phyloP scores from a whole-genome alignment of 345 rosid species.

The Anacardium occidentale region DNA sequence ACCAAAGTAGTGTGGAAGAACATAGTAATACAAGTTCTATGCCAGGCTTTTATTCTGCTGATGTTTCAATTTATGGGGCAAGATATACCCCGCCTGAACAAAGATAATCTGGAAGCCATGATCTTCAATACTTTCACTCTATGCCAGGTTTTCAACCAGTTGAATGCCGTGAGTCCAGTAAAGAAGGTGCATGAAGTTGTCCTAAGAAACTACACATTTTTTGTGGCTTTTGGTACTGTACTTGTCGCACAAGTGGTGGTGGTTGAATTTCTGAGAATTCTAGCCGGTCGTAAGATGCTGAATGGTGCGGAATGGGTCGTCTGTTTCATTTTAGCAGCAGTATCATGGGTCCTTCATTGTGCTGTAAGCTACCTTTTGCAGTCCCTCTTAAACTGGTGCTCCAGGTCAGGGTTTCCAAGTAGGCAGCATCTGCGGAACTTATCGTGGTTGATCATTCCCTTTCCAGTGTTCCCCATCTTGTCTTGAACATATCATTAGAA shows the following conservation, averaged over 20 bases:
- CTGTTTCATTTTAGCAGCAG: constrained; percentile 14
- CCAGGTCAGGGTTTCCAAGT: neutral
- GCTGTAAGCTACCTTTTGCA: neutral
- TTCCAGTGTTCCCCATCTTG: neutral
- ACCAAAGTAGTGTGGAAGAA: constrained; percentile 16
- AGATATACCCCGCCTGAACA: constrained; percentile 6
- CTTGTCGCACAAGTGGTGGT: constrained; percentile 13
- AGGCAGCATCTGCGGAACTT: neutral
- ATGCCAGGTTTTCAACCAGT: constrained; percentile 28
- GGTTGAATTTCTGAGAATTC: constrained; percentile 7
- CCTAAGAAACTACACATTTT: neutral
- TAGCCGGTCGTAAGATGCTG: constrained; percentile 7
- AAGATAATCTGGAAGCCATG: constrained; percentile 10
- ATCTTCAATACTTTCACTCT: constrained; percentile 25
- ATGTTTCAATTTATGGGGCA: constrained; percentile 15
- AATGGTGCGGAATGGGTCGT: constrained; percentile 17
- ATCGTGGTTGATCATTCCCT: neutral
- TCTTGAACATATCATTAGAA: neutral
- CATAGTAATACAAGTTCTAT: constrained; percentile 19
- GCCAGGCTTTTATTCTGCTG: constrained; percentile 17
- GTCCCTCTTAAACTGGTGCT: neutral
- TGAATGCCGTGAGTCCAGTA: constrained; percentile 9
- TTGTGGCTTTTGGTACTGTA: neutral
- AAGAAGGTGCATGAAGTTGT: constrained; percentile 2
- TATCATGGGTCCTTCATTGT: constrained; percentile 13